Base-by-base conservation (phyloP, 345 rosid genomes). In the Geranium brycei region DNA sequence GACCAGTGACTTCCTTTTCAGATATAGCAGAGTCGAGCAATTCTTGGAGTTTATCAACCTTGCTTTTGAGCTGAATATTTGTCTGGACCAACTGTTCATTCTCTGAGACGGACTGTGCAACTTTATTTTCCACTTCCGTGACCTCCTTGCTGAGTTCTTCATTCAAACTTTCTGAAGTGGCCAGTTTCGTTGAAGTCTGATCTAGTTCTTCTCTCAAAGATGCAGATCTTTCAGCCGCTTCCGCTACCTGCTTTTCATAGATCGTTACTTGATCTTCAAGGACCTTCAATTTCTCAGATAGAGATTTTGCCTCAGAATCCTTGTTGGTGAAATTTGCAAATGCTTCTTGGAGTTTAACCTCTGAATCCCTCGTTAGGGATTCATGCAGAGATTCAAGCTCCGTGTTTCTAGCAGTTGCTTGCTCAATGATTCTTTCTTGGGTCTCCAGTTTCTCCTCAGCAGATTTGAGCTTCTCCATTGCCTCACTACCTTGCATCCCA, bases 11-110 rank as follows among this genome's bases (percentile, higher is more conserved):
- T 67, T 95, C 99, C 80, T 82, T 91, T 74, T 95, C 95, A 23
- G 79, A 84, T 66, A 71, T 65, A 59, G 82, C 71, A 61, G 87
- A 69, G 71, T 73, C 74, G 35, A 88, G 73, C 74, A 81, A 68
- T 64, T 82, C 90, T 65, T 91, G 82, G 66, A 91, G 92, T 69
- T 91, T 97, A 59, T 82, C 84, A 19, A 88, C 75, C 78, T 80
- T 83, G 64, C 64, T 72, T 72, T 87, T 87, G n/a, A 91, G 95
- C 69, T 91, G 93, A 68, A 72, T 77, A 77, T 87, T 95, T 57
- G 93, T 83, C 81, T 81, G 89, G 17, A 77, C 84, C 58, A 91
- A 73, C 30, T 87, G 79, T 68, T 84, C 85, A 66, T 77, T 87
- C 55, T 95, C 93, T 23, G 87, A 83, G 41, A 60, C 66, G 55